Evolutionary conservation across 106 monocot species (phyloP).

Genomic region (Dioscorea alata): DNA sequence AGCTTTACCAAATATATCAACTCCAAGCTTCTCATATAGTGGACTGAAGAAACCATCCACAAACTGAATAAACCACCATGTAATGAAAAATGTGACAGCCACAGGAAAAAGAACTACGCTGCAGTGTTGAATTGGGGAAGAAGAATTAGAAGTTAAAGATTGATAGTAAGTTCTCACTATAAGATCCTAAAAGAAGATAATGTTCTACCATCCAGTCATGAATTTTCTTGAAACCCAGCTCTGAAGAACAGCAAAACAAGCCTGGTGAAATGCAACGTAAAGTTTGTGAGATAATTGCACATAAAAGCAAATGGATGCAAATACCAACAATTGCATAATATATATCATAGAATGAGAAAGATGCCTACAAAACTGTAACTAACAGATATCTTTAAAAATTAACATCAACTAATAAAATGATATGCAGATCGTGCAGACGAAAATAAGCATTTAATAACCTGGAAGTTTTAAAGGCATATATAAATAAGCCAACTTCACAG

Average conservation of each 20-base stretch:
- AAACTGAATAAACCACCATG: slow-evolving; percentile 99
- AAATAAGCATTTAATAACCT: too few relatives aligned
- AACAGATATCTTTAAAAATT: too few relatives aligned
- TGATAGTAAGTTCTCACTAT: too few relatives aligned
- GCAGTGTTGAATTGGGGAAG: slow-evolving; percentile 12
- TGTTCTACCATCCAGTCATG: slow-evolving; percentile 6
- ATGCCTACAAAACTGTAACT: too few relatives aligned
- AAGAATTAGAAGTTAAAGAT: too few relatives aligned
- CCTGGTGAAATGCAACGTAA: background rate
- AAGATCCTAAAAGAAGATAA: background rate
- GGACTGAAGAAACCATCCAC: slow-evolving; percentile 99
- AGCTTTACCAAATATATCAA: slow-evolving; percentile 76
- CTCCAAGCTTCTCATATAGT: slow-evolving; percentile 63
- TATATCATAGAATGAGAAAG: too few relatives aligned
- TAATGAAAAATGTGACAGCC: slow-evolving; percentile 91
- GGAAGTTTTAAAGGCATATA: too few relatives aligned
- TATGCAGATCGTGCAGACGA: too few relatives aligned
- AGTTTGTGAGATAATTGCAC: background rate
- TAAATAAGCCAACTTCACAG: too few relatives aligned
- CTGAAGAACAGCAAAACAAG: slow-evolving; percentile 12
- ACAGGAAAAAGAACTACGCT: slow-evolving; percentile 97
- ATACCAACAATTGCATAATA: too few relatives aligned
- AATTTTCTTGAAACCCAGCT: slow-evolving; percentile 15
- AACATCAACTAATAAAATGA: too few relatives aligned
- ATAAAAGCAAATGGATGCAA: too few relatives aligned